phyloP scores from a whole-genome alignment of 2,329 filamentous ascomycete genomes.

The Massarina eburnea region DNA sequence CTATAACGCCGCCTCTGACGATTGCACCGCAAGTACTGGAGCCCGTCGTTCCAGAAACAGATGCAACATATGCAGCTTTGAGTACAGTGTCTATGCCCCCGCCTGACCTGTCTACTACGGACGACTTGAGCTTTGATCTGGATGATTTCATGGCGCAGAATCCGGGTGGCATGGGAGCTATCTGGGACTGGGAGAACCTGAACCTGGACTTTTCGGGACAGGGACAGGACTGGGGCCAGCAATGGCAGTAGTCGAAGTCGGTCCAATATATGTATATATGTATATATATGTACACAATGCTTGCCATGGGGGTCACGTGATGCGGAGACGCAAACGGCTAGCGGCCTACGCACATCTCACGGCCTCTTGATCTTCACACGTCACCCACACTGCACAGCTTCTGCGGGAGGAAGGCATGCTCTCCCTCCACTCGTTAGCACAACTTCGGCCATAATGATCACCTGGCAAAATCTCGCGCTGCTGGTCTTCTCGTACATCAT shows the following conservation, averaged over 20 bases:
- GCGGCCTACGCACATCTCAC: no score
- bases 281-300: no score
- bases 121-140: slow-evolving; percentile 28
- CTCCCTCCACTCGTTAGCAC: background rate
- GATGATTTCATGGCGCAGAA: slow-evolving; percentile 33
- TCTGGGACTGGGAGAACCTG: slow-evolving; percentile 35
- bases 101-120: slow-evolving; percentile 8
- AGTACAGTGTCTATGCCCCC: slow-evolving; percentile 1
- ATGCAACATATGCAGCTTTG: background rate
- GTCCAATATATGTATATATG: no score
- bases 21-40: background rate
- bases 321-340: no score
- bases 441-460: slow-evolving; percentile 28
- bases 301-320: no score
- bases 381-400: no score
- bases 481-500: slow-evolving; percentile 38
- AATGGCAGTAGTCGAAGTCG: background rate
- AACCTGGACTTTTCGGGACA: slow-evolving; percentile 18
- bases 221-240: background rate
- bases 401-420: no score
- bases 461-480: slow-evolving; percentile 33
- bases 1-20: background rate
- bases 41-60: background rate
- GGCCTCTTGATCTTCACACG: no score
- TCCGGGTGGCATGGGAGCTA: slow-evolving; percentile 34